Percentiles rank a stretch among this genome's conserved stretches.
These are phyloP conservation scores for Quaeritorhiza haematococci DNA, from an alignment of 371 early-diverging fungal species.

Conservation along the genomic window DNA sequence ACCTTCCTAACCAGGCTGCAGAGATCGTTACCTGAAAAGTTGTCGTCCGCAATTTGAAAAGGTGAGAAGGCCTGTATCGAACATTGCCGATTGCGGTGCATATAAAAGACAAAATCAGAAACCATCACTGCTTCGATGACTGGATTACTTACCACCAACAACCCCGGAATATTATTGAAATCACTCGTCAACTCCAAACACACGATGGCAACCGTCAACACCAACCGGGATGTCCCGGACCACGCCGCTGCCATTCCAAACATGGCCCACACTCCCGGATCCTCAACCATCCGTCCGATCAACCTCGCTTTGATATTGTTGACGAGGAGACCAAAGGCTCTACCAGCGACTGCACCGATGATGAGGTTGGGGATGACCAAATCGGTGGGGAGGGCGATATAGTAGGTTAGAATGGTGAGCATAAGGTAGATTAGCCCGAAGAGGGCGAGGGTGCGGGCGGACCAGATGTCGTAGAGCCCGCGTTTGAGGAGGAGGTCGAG, in stretches of 20 bases:
- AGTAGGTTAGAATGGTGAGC: conserved; percentile 21
- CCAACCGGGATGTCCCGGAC: conserved; percentile 26
- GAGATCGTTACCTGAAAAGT: too few relatives aligned
- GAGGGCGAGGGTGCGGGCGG: conserved; percentile 7
- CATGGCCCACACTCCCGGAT: conserved; percentile 12
- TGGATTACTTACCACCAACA: conserved; percentile 15
- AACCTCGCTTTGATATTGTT: conserved; percentile 15
- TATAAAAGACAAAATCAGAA: too few relatives aligned
- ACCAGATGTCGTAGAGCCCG: conserved; percentile 22
- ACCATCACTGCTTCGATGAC: too few relatives aligned
- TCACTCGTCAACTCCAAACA: conserved; percentile 29
- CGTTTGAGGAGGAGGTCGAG: conserved; percentile 26
- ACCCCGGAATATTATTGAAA: conserved; percentile 17
- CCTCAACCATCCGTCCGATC: not conserved
- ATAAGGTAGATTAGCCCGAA: conserved; percentile 21
- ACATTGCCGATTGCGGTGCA: too few relatives aligned
- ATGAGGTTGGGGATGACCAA: conserved; percentile 34
- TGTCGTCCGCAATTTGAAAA: too few relatives aligned
- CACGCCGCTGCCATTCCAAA: conserved; percentile 28
- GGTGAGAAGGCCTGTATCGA: too few relatives aligned
- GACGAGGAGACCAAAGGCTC: conserved; percentile 18
- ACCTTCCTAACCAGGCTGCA: conserved; percentile 9
- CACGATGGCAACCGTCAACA: conserved; percentile 24
- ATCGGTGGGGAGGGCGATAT: conserved; percentile 36
- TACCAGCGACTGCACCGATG: conserved; percentile 27